Evolutionary conservation across 1,139 yeast genomes (phyloP).

Genomic region (Blastobotrys aristatus): DNA sequence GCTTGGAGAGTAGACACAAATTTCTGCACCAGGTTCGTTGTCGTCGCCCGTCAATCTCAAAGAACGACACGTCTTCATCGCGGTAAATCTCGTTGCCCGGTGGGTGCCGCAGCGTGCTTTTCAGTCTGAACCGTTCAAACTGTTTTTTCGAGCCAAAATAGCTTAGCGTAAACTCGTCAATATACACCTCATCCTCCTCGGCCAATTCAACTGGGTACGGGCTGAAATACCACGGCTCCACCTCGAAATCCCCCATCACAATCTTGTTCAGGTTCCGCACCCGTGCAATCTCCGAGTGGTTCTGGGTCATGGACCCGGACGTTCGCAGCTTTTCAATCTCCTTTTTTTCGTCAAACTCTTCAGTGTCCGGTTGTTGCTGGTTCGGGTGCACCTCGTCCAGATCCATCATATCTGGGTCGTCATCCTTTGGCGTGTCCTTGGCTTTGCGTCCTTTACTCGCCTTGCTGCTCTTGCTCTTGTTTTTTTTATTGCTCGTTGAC

Average conservation of each 20-base stretch:
- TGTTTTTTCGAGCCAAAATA: slow-evolving; percentile 88
- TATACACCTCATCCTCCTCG: slow-evolving; percentile 81
- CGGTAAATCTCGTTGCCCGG: slow-evolving; percentile 97
- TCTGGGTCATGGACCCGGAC: slow-evolving; percentile 95
- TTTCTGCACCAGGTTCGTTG: slow-evolving; percentile 98
- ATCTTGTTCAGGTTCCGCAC: slow-evolving; percentile 77
- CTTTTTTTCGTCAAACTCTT: slow-evolving; percentile 76
- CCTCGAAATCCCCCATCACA: slow-evolving; percentile 82
- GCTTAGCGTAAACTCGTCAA: slow-evolving; percentile 85
- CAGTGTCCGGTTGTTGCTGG: slow-evolving; percentile 45
- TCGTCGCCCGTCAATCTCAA: slow-evolving; percentile 94
- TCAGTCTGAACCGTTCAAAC: slow-evolving; percentile 82
- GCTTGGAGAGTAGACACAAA: slow-evolving; percentile 77
- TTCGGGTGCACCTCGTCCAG: slow-evolving; percentile 81
- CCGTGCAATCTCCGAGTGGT: slow-evolving; percentile 76
- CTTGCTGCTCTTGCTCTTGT: slow-evolving; percentile 36
- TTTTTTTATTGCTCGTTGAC: slow-evolving; percentile 44
- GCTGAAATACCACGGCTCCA: slow-evolving; percentile 98
- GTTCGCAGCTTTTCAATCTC: slow-evolving; percentile 90
- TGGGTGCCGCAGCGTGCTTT: slow-evolving; percentile 82
- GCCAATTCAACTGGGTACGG: slow-evolving; percentile 95
- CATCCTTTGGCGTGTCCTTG: slow-evolving; percentile 15
- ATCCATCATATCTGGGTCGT: slow-evolving; percentile 61
- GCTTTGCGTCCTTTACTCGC: slow-evolving; percentile 11
- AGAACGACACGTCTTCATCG: slow-evolving; percentile 76